Percentiles rank a stretch among this genome's conserved stretches.
phyloP scores from a whole-genome alignment of 2,329 filamentous ascomycete species.

The Sordariomycetes sp. region DNA sequence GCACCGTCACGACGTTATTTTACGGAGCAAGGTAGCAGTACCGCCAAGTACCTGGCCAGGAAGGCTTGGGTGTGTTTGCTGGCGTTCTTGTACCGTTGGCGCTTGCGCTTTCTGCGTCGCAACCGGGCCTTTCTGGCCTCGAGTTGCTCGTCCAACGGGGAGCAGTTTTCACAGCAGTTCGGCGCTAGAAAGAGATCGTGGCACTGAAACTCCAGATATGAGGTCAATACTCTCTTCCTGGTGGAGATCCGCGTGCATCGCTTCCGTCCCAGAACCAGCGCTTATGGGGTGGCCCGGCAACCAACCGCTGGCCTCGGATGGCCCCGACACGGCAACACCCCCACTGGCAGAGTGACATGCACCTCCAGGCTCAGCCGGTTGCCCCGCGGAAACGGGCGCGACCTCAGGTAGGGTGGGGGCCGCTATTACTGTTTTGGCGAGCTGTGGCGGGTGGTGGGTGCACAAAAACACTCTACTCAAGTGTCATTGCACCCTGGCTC shows the following conservation, averaged over 20 bases:
- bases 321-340: background rate
- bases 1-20: background rate
- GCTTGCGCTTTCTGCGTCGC: background rate
- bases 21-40: background rate
- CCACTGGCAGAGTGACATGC: background rate
- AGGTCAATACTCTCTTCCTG: too few relatives aligned
- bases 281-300: background rate
- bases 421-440: background rate
- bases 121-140: background rate
- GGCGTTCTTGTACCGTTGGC: background rate
- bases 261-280: background rate
- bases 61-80: background rate
- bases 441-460: background rate
- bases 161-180: background rate
- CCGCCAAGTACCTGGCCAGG: background rate
- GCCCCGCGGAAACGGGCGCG: constrained; percentile 1
- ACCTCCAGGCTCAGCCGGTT: constrained; percentile 4
- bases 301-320: background rate
- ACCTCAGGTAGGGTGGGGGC: background rate
- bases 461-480: constrained; percentile 1
- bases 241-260: too few relatives aligned
- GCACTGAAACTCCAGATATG: too few relatives aligned
- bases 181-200: too few relatives aligned
- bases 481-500: background rate
- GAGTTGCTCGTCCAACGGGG: background rate